These are phyloP conservation scores for Neoboletus brunneissimus DNA, from an alignment of 768 basidiomycete genomes.

Conservation along the genomic window DNA sequence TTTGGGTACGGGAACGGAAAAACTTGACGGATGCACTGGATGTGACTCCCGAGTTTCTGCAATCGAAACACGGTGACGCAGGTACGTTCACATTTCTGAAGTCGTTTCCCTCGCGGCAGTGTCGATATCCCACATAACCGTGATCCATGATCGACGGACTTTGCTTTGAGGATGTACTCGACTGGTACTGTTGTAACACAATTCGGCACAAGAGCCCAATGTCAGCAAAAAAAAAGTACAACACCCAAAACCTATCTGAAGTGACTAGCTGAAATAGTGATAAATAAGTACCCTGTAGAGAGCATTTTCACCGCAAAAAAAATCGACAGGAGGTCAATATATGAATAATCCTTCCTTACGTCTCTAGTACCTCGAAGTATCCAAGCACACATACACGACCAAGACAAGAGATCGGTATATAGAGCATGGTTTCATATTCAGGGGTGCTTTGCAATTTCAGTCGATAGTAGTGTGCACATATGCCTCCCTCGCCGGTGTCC, in stretches of 20 bases:
- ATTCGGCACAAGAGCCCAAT: too few species aligned
- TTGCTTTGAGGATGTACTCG: neutral
- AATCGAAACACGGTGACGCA: constrained; percentile 75
- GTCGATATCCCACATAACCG: neutral
- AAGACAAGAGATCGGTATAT: too few species aligned
- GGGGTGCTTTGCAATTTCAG: neutral
- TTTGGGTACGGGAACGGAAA: constrained; percentile 77
- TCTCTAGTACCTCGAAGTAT: neutral
- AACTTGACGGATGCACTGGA: constrained; percentile 78
- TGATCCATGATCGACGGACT: neutral
- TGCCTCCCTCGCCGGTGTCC: neutral
- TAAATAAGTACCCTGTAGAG: neutral
- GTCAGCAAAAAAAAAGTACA: neutral
- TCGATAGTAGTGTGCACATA: neutral
- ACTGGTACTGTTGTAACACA: neutral
- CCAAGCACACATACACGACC: neutral
- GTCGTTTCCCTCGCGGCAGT: neutral
- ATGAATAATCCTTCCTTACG: neutral
- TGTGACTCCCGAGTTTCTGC: constrained; percentile 80
- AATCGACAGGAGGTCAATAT: neutral
- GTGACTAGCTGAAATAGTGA: neutral
- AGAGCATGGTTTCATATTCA: neutral
- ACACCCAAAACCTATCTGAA: neutral
- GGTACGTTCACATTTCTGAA: constrained; percentile 37
- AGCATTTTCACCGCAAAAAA: neutral